Percentiles rank a stretch among this genome's conserved stretches.
Conservation (phyloP, 139 green algal species). For the Chlorella sorokiniana region DNA sequence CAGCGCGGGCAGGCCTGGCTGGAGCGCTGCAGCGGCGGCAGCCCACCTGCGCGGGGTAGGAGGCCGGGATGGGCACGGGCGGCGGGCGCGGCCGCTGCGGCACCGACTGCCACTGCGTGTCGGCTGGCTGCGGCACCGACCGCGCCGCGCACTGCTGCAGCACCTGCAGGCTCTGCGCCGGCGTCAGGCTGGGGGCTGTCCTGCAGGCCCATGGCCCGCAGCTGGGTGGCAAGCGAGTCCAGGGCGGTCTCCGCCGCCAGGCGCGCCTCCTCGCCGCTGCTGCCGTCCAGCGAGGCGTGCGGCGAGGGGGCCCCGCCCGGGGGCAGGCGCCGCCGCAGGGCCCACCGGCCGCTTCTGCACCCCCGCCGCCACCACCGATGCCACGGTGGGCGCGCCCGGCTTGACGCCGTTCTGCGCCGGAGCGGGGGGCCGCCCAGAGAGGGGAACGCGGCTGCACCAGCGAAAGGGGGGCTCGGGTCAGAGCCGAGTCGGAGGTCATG, state of each 20-base stretch:
- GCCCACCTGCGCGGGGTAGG: slow-evolving; percentile 69
- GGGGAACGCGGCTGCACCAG: slow-evolving; percentile 10
- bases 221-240: slow-evolving; percentile 28
- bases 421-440: slow-evolving; percentile 1
- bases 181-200: slow-evolving; percentile 21
- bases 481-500: background rate
- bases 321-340: slow-evolving; percentile 14
- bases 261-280: slow-evolving; percentile 22
- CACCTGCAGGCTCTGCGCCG: slow-evolving; percentile 45
- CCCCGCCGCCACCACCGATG: slow-evolving; percentile 17
- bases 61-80: slow-evolving; percentile 65
- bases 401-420: slow-evolving; percentile 3
- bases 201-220: slow-evolving; percentile 37
- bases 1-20: background rate
- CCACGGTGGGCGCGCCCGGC: slow-evolving; percentile 26
- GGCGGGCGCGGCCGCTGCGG: slow-evolving; percentile 58
- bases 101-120: slow-evolving; percentile 61
- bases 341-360: slow-evolving; percentile 29
- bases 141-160: slow-evolving; percentile 44
- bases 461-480: background rate
- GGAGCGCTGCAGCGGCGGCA: background rate
- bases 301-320: background rate
- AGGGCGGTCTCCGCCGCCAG: slow-evolving; percentile 6
- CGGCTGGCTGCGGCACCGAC: slow-evolving; percentile 71
- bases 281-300: slow-evolving; percentile 2